phyloP scores from a whole-genome alignment of 225 moss, liverwort and hornwort species.

The Polytrichum formosum region DNA sequence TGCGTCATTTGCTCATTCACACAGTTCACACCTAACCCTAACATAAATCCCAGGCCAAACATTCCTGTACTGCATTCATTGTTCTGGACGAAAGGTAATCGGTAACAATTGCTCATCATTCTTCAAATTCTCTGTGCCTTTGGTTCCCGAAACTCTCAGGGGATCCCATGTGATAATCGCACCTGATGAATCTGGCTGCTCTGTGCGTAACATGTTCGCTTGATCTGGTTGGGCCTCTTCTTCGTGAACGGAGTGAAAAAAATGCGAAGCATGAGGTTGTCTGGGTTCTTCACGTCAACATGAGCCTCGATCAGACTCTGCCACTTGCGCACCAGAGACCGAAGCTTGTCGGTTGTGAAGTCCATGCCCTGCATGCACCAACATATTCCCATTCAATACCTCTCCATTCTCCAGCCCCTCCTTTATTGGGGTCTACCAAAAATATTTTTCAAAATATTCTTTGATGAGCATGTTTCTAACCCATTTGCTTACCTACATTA shows the following conservation, averaged over 20 bases:
- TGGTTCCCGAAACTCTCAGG: not conserved
- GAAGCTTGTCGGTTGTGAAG: conserved; percentile 71
- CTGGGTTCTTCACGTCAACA: conserved; percentile 74
- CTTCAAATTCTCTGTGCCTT: not conserved
- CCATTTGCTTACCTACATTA: no score
- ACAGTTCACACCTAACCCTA: no score
- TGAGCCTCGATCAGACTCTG: conserved; percentile 74
- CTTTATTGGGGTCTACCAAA: no score
- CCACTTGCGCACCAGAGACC: conserved; percentile 71
- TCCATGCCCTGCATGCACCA: conserved; percentile 44
- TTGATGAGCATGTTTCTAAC: no score
- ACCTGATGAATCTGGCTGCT: conserved; percentile 69
- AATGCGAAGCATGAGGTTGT: conserved; percentile 59
- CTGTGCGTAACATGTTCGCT: conserved; percentile 68
- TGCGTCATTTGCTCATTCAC: not conserved
- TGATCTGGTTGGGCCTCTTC: conserved; percentile 75
- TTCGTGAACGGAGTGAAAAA: conserved; percentile 72
- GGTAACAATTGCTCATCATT: not conserved
- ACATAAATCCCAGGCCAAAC: not conserved
- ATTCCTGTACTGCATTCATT: not conserved
- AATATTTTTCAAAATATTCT: no score
- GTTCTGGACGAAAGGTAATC: no score
- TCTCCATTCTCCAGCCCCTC: no score
- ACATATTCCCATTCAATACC: no score
- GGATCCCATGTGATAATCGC: not conserved